phyloP scores from a whole-genome alignment of 108 stramenopile species.

The Stephanodiscus triporus region DNA sequence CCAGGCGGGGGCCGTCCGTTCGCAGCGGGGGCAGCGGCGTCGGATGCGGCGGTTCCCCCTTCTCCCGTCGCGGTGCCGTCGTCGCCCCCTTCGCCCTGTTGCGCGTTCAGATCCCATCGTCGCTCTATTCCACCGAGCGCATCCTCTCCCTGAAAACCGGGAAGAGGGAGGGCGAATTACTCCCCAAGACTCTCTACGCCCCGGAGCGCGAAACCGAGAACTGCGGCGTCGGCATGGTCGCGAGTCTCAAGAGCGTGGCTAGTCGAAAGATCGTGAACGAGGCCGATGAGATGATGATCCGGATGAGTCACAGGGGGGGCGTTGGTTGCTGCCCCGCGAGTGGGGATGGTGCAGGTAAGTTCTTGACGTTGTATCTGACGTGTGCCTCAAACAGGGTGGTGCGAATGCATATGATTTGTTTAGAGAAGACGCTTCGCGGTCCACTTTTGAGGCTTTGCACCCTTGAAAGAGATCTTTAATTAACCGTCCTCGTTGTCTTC shows the following conservation, averaged over 20 bases:
- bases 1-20: not conserved
- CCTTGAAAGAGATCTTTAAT: not conserved
- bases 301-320: conserved; percentile 97
- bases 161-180: conserved; percentile 13
- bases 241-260: conserved; percentile 81
- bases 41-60: not conserved
- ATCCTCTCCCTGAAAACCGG: conserved; percentile 59
- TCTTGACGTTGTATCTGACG: not conserved
- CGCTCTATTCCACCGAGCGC: conserved; percentile 70
- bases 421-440: not conserved
- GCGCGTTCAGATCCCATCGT: conserved; percentile 19
- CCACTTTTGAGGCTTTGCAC: not conserved
- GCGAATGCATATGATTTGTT: not conserved
- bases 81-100: conserved; percentile 4
- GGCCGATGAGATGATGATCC: conserved; percentile 97
- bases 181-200: conserved; percentile 75
- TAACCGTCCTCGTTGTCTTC: not conserved
- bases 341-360: conserved; percentile 92
- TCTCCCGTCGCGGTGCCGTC: conserved; percentile 3
- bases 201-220: conserved; percentile 80
- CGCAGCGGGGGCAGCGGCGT: not conserved
- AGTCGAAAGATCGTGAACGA: conserved; percentile 90
- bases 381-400: conserved; percentile 1
- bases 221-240: conserved; percentile 92
- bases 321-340: conserved; percentile 91